Conservation (phyloP, 768 basidiomycete species). For the Crassisporium funariophilum region DNA sequence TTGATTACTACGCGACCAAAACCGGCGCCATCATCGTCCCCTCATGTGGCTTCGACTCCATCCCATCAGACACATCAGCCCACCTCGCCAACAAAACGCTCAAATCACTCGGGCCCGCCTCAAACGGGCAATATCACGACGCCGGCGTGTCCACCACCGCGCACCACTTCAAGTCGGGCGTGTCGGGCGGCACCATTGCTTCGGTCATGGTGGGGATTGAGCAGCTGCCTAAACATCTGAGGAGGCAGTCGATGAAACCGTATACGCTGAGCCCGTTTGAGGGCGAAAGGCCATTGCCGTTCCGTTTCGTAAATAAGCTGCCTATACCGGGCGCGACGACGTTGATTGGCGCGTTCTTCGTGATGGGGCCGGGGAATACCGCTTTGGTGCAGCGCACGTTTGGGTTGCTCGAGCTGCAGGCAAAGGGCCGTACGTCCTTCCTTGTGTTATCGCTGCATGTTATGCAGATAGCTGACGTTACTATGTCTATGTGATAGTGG, state of each 20-base stretch:
- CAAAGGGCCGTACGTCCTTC: conserved; percentile 18
- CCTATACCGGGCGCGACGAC: conserved; percentile 37
- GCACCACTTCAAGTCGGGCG: conserved; percentile 44
- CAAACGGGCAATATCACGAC: conserved; percentile 21
- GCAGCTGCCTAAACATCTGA: conserved; percentile 37
- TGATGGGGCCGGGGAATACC: conserved; percentile 44
- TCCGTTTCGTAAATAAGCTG: conserved; percentile 38
- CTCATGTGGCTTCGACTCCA: conserved; percentile 74
- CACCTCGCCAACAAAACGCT: conserved; percentile 73
- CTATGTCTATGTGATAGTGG: neutral
- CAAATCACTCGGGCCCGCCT: conserved; percentile 37
- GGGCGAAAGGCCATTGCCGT: conserved; percentile 25
- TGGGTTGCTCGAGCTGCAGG: conserved; percentile 43
- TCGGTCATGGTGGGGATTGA: conserved; percentile 40
- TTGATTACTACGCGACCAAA: conserved; percentile 70
- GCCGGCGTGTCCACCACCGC: conserved; percentile 63
- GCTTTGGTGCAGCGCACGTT: conserved; percentile 49
- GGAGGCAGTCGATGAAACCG: conserved; percentile 28
- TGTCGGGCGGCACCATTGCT: conserved; percentile 70
- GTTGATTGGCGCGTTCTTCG: conserved; percentile 37
- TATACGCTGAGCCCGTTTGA: conserved; percentile 45
- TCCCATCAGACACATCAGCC: conserved; percentile 72
- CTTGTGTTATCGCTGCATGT: too few relatives aligned
- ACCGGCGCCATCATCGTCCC: conserved; percentile 79
- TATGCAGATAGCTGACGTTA: neutral